Evolutionary conservation across 1,139 yeast genomes (phyloP).

Genomic region (Pichia norvegensis): DNA sequence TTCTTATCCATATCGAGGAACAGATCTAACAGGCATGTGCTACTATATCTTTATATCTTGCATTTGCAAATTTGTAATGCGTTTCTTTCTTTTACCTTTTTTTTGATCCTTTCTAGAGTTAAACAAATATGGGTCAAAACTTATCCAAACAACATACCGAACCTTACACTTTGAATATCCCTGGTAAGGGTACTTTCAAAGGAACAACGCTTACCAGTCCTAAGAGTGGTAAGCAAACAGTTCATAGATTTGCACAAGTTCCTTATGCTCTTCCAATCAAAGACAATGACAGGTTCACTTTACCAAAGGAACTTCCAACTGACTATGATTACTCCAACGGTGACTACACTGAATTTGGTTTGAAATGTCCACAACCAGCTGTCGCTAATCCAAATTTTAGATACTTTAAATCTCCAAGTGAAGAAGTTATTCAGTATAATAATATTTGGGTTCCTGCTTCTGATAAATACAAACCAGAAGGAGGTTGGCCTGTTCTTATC

Average conservation of each 20-base stretch:
- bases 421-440: slow-evolving; percentile 32
- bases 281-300: slow-evolving; percentile 12
- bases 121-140: slow-evolving; percentile 21
- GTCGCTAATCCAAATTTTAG: slow-evolving; percentile 25
- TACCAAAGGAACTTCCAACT: slow-evolving; percentile 22
- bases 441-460: slow-evolving; percentile 37
- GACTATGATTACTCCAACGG: slow-evolving; percentile 31
- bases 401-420: slow-evolving; percentile 21
- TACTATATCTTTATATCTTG: neutral
- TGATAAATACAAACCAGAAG: slow-evolving; percentile 26
- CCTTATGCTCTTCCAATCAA: slow-evolving; percentile 21
- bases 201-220: slow-evolving; percentile 14
- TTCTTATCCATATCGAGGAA: too few species aligned
- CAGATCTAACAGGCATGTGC: too few species aligned
- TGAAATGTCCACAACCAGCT: slow-evolving; percentile 32
- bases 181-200: slow-evolving; percentile 14
- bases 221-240: slow-evolving; percentile 9
- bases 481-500: slow-evolving; percentile 35
- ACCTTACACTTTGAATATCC: slow-evolving; percentile 10
- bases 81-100: neutral
- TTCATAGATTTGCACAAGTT: slow-evolving; percentile 13
- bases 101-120: neutral
- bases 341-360: slow-evolving; percentile 28
- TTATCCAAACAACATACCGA: slow-evolving; percentile 13
- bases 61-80: neutral